Evolutionary conservation across 345 rosid genomes (phyloP).

Genomic region (Odontarrhena argentea): DNA sequence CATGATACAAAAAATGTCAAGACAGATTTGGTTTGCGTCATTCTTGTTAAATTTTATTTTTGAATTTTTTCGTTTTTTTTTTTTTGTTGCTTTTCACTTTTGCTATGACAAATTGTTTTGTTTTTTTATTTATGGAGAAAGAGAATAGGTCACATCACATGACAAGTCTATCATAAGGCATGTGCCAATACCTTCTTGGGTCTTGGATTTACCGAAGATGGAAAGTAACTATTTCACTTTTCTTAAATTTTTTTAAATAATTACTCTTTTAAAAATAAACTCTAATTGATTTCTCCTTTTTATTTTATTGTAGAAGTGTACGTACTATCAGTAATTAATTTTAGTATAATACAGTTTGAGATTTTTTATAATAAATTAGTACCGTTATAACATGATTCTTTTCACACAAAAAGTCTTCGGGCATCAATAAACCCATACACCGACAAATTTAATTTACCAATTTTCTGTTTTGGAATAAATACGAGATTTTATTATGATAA

Average conservation of each 20-base stretch:
- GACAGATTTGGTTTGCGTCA: conserved; percentile 19
- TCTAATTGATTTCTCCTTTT: background rate
- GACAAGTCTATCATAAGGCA: conserved; percentile 44
- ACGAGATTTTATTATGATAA: background rate
- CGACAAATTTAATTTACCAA: conserved; percentile 1
- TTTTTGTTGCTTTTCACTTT: background rate
- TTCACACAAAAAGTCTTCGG: conserved; percentile 36
- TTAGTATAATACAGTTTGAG: background rate
- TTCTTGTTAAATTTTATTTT: conserved; percentile 18
- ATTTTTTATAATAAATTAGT: conserved; percentile 6
- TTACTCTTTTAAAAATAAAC: background rate
- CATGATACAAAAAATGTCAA: conserved; percentile 10
- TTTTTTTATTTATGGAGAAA: conserved; percentile 3
- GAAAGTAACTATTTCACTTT: conserved; percentile 26
- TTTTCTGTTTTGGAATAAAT: background rate
- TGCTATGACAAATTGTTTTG: background rate
- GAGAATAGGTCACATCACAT: conserved; percentile 34
- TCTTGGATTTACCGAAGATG: conserved; percentile 26
- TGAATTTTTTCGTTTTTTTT: background rate
- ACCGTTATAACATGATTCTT: conserved; percentile 29
- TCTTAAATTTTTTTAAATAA: background rate
- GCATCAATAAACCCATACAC: conserved; percentile 17
- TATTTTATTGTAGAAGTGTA: background rate
- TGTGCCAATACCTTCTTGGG: conserved; percentile 39
- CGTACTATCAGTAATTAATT: background rate